A percentile compares a stretch with the other conserved stretches of the same genome.
These are phyloP conservation scores for Pythium graminicola DNA, from an alignment of 352 stramenopile genomes.

Conservation along the genomic window DNA sequence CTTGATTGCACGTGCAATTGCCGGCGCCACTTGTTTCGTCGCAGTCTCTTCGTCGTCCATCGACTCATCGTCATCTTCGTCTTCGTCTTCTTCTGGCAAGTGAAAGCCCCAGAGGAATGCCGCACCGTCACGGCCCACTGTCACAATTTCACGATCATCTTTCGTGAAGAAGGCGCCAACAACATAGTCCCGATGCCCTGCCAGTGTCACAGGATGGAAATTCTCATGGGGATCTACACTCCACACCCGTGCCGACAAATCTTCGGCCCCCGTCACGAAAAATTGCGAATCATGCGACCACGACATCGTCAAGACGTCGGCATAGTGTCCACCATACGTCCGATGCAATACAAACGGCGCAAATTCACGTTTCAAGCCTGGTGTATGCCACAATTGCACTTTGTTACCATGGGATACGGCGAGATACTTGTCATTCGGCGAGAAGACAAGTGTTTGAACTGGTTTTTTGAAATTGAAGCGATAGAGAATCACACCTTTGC, in stretches of 20 bases:
- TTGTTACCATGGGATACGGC: constrained; percentile 87
- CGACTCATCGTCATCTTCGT: constrained; percentile 27
- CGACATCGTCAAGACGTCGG: constrained; percentile 77
- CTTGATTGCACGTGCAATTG: constrained; percentile 67
- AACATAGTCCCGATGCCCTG: constrained; percentile 83
- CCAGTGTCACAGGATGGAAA: constrained; percentile 84
- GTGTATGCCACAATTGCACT: constrained; percentile 89
- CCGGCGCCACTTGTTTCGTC: constrained; percentile 24
- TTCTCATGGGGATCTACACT: constrained; percentile 58
- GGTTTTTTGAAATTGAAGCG: constrained; percentile 93
- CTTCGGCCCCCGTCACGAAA: constrained; percentile 85
- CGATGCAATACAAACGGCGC: constrained; percentile 86
- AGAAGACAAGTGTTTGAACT: constrained; percentile 84
- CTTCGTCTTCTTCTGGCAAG: constrained; percentile 35
- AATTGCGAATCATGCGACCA: constrained; percentile 88
- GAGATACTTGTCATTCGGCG: constrained; percentile 84
- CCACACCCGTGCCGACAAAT: constrained; percentile 85
- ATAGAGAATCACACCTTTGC: constrained; percentile 86
- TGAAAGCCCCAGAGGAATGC: constrained; percentile 85
- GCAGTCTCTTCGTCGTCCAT: constrained; percentile 26
- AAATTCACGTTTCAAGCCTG: constrained; percentile 83
- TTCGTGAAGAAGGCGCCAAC: constrained; percentile 82
- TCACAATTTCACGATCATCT: constrained; percentile 79
- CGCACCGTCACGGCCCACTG: constrained; percentile 78
- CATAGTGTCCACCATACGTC: constrained; percentile 86